Base-by-base conservation (phyloP, 345 rosid genomes). In the Corchorus olitorius region DNA sequence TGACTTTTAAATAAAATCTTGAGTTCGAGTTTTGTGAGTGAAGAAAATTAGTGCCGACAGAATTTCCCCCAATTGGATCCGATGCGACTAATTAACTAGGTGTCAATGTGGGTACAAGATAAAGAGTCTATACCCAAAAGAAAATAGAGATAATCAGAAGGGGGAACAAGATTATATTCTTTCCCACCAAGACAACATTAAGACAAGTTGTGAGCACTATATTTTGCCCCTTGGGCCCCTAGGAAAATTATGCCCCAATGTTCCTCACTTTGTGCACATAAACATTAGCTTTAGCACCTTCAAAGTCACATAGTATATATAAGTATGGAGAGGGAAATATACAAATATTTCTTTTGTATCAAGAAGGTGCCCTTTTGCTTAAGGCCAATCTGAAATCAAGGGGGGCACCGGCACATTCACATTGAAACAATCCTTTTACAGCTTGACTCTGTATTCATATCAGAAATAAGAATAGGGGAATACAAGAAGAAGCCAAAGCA, bases 181-280 rank as follows among this genome's bases (percentile, higher is more conserved):
- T 76, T 70, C 74, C 74, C 72, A 73, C 19, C 17, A 43, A 59
- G 81, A 84, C 88, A 81, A 77, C 83, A 70, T 76, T 54, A 75
- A 54, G 87, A 80, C 87, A 81, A 82, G 72, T 74, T 43, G 50
- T 14, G 11, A 33, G 14, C 45, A 76, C 22, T 34, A 48, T 77
- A 46, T 39, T 34, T 61, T 16, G 13, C 22, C 76, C 76, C 53
- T 70, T 76, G 78, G 86, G 80, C 85, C 86, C 76, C 73, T 48
- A 15, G 78, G 81, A 50, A 27, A 49, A 69, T 69, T 49, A 69
- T 69, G 73, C 59, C 79, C 62, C 73, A 77, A 61, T 84, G 89
- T 80, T 87, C 80, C 81, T 88, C 81, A 81, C 89, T 73, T 78
- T 27, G 54, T 70, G 85, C 77, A 78, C 82, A 77, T 62, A 83